Evolutionary conservation across 768 basidiomycete species (phyloP), one percentile per base, ranked within the genome.

Genomic region (Pseudohyphozyma bogoriensis): DNA sequence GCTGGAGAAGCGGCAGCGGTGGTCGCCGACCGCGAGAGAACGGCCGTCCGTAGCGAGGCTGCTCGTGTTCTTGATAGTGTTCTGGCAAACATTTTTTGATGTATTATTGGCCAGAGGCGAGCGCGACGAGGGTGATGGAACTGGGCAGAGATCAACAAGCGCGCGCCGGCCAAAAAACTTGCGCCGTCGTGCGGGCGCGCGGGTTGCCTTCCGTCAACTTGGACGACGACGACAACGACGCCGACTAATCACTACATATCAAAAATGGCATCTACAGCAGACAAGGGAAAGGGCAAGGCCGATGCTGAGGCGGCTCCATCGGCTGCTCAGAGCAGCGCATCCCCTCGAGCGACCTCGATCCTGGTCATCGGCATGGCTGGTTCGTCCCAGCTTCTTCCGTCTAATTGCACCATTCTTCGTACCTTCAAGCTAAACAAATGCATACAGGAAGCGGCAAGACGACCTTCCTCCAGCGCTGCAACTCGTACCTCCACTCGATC

Each of bases 381-480:
- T 22, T n/a, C n/a, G n/a, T n/a, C n/a, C n/a, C n/a, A n/a, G n/a
- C n/a, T n/a, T n/a, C n/a, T n/a, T n/a, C 40, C 18, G 18, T 42
- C 6, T 18, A 16, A 42, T n/a, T n/a, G n/a, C n/a, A n/a, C n/a
- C n/a, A n/a, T n/a, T n/a, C n/a, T n/a, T n/a, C n/a, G n/a, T n/a
- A n/a, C n/a, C n/a, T n/a, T n/a, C n/a, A n/a, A n/a, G n/a, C n/a
- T n/a, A n/a, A n/a, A n/a, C n/a, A n/a, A 6, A 22, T 28, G 29
- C 46, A 28, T n/a, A 28, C 10, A 65, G 64, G 64, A 10, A 47
- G 39, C 9, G 65, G 65, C 39, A 66, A 66, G 52, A 66, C 95
- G 9, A 96, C 93, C 4, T 88, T 99, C 72, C 88, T 99, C 24
- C 89, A 95, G 68, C 83, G 89, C 36, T 84, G 97, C 58, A 96